Evolutionary conservation across 2,329 filamentous ascomycete species (phyloP), one percentile per base, ranked within the genome.

Genomic region (Onygenales sp.): DNA sequence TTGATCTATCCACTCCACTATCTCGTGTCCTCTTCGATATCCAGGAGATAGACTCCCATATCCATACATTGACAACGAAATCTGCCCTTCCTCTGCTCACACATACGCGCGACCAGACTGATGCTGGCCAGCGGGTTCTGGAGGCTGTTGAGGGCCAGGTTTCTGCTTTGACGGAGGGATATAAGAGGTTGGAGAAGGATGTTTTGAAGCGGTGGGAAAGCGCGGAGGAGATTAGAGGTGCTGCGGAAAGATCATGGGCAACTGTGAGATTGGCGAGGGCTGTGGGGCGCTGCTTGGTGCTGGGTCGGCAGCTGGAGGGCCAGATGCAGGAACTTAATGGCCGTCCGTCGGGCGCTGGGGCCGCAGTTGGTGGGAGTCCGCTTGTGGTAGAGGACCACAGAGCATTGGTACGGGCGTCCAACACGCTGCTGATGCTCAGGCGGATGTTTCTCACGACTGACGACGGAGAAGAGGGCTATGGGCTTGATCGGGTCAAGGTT

Each of bases 21-120:
- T 95, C 91, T 4, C 84, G 89, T 52, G 91, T 96, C 4, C 83
- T 97, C 6, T 98, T 98, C 71, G 93, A 98, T 70, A 85, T 93
- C 2, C 93, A 97, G 67, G 93, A 97, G 71, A 86, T 98, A 59
- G 92, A 97, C 71, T 95, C 91, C 0, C 90, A 95, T 67, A 95
- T 98, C 58, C 89, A 98, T 68, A 81, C 82, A 3, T 79, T 97
- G 42, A 94, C 92, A 5, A 93, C 90, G 2, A 85, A 87, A 58
- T 87, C 85, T 32, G 90, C 93, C 2, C 74, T 92, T 0, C 87
- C 90, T 0, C 77, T 98, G 32, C 79, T 98, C 17, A 75, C 83
- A 33, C 80, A 96, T 69, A 94, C 91, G 2, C 78, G 83, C 56
- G 74, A 81, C 43, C 87, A 93, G 67, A 87, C 84, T 11, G 78